Base-by-base conservation (phyloP, 2,329 filamentous ascomycete genomes). In the Diaporthe sp. region DNA sequence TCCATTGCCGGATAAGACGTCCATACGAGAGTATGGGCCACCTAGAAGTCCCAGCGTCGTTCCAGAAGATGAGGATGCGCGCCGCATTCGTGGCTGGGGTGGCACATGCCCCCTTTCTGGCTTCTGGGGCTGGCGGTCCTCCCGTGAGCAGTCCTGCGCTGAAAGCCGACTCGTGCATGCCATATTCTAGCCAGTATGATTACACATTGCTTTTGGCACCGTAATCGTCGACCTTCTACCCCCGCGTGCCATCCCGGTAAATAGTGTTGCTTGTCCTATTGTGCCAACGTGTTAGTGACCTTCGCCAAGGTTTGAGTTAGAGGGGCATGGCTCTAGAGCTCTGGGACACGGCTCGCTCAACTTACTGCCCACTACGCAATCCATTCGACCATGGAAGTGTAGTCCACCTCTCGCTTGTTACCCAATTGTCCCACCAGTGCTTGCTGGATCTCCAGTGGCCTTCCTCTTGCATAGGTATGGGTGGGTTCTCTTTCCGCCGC, bases 351-450 rank as follows among this genome's bases (percentile, higher is more conserved):
- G 49, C 20, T 25, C 47, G 63, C 31, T 25, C 47, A 42, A 39
- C 47, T 53, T 25, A 53, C 47, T 53, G 31, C 31, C 65, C 44
- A 68, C 34, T 55, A n/a, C 34, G 65, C 12, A 55, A 17, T 42
- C 34, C 49, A 8, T 28, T 70, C 51, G 34, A 70, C 47, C 47
- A 42, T 9, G 15, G 31, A 70, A 28, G 47, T 28, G 49, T 28
- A 39, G 49, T 70, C 47, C 34, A 53, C 25, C 22, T 42, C 25
- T 70, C 65, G 6, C 3, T 39, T 22, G 49, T 55, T 20, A 42
- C n/a, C 49, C 49, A 55, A 8, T 55, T 42, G 65, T 70, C 34
- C 49, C 65, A 70, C 65, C 65, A 53, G 65, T 68, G 47, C 5
- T 68, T 68, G 15, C 47, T 53, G 31, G 1, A 4, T 17, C 13